Evolutionary conservation across 2,329 filamentous ascomycete genomes (phyloP).

Genomic region (Arthrobotrys sphaeroides): DNA sequence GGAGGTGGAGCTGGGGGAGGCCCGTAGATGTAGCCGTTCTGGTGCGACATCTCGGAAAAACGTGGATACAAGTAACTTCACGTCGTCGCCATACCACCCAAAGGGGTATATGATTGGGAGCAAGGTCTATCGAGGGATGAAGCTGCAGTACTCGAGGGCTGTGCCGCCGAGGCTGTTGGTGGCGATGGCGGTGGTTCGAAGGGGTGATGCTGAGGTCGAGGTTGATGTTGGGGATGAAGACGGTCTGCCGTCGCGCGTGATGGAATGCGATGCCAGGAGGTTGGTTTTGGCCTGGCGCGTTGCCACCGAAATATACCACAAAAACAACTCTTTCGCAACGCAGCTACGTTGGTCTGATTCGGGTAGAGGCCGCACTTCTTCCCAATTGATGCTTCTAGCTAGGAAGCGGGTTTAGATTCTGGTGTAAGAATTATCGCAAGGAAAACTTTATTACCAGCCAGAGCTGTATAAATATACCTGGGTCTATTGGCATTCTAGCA

Average conservation of each 20-base stretch:
- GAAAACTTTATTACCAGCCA: too few relatives aligned
- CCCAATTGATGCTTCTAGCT: background rate
- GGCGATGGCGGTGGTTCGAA: background rate
- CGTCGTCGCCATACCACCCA: constrained; percentile 44
- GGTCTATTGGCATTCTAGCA: too few relatives aligned
- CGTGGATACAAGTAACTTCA: constrained; percentile 14
- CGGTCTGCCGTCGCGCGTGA: constrained; percentile 38
- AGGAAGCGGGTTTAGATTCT: too few relatives aligned
- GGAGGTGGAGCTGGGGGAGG: constrained; percentile 49
- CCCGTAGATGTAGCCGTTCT: constrained; percentile 53
- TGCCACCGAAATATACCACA: background rate
- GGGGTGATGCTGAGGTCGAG: constrained; percentile 4
- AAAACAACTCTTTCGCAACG: background rate
- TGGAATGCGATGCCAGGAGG: constrained; percentile 49
- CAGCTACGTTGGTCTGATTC: too few relatives aligned
- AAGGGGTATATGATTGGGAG: constrained; percentile 1
- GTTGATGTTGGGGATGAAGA: constrained; percentile 9
- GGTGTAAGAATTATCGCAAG: too few relatives aligned
- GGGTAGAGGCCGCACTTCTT: too few relatives aligned
- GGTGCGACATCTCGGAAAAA: constrained; percentile 50
- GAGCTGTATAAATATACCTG: too few relatives aligned
- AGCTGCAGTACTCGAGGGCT: background rate
- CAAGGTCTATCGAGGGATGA: background rate
- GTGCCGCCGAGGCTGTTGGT: background rate
- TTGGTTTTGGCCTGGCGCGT: constrained; percentile 29